phyloP scores from a whole-genome alignment of 1,284 basidiomycete genomes.

The Ganoderma multipileum region DNA sequence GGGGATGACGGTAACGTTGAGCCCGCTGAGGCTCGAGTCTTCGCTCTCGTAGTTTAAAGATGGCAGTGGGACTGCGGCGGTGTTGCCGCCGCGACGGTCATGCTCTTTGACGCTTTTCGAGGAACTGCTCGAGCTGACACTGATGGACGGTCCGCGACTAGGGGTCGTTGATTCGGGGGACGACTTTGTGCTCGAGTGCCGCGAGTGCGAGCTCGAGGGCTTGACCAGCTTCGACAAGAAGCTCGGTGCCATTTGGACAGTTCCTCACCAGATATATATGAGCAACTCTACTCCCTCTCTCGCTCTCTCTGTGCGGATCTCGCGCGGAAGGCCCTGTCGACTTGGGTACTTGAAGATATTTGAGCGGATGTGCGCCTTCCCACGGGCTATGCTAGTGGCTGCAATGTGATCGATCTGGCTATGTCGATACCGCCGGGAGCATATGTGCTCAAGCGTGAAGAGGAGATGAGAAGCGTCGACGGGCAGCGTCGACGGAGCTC shows the following conservation, averaged over 20 bases:
- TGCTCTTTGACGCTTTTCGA: slow-evolving; percentile 16
- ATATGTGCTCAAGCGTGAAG: neutral
- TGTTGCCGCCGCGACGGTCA: neutral
- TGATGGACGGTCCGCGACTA: slow-evolving; percentile 35
- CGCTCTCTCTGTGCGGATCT: neutral
- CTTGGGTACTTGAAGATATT: neutral
- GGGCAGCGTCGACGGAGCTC: neutral
- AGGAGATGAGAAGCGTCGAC: neutral
- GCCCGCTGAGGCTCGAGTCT: slow-evolving; percentile 52
- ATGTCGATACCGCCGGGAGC: neutral
- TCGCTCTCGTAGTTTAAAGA: slow-evolving; percentile 30
- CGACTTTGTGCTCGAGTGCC: slow-evolving; percentile 32
- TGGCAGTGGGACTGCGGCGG: slow-evolving; percentile 17
- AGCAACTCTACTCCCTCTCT: neutral
- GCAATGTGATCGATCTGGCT: neutral
- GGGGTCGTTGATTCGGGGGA: slow-evolving; percentile 29
- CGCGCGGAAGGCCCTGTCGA: too few relatives aligned
- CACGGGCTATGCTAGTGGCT: slow-evolving; percentile 3
- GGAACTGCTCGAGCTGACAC: slow-evolving; percentile 30
- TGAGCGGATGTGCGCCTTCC: neutral
- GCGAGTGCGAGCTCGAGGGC: slow-evolving; percentile 28
- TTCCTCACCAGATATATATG: neutral
- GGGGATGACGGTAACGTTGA: slow-evolving; percentile 62
- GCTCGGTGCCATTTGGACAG: slow-evolving; percentile 41
- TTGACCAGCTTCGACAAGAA: slow-evolving; percentile 48